Evolutionary conservation across 2,329 filamentous ascomycete species (phyloP), one percentile per base, ranked within the genome.

Genomic region (Apiospora koreana): DNA sequence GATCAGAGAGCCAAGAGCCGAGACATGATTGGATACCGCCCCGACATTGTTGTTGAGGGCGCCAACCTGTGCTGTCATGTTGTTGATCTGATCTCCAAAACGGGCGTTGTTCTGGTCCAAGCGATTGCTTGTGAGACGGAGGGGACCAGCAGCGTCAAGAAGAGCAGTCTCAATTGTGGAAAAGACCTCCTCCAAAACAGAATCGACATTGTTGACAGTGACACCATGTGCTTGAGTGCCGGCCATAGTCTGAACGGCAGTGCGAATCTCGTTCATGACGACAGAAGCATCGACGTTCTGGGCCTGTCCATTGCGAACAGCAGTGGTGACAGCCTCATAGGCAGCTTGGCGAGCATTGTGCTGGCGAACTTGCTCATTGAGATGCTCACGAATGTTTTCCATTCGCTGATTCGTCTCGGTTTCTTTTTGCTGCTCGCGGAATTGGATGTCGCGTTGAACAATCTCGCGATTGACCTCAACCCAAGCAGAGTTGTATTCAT

Each of bases 301-400:
- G 12, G 35, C 18, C 1, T 54, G 25, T 21, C 75, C 45, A 1
- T 71, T 18, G 25, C 42, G 69, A 83, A 87, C 81, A 81, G 81
- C 72, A 70, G 86, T 70, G 78, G 82, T 1, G 78, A 83, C 18
- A 77, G 83, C 71, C 79, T 88, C 71, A 50, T 75, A 69, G 2
- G 77, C 75, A 9, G 73, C 74, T 21, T 72, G 65, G 1, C 78
- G 68, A 0, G 78, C 78, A 42, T 80, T 77, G 45, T 76, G 73
- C 35, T 79, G 74, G 25, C 78, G 74, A 10, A 71, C 68, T 69
- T 79, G 78, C 10, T 76, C 71, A 14, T 72, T 69, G 23, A 75
- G 72, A 68, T 77, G 74, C 8, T 73, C 73, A 67, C 77, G 74
- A 23, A 79, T 71, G 64, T 71, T 75, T 21, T 58, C 14, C 38